Evolutionary conservation across 2,329 filamentous ascomycete genomes (phyloP), one percentile per base, ranked within the genome.

Genomic region (Fusarium ramigenum): DNA sequence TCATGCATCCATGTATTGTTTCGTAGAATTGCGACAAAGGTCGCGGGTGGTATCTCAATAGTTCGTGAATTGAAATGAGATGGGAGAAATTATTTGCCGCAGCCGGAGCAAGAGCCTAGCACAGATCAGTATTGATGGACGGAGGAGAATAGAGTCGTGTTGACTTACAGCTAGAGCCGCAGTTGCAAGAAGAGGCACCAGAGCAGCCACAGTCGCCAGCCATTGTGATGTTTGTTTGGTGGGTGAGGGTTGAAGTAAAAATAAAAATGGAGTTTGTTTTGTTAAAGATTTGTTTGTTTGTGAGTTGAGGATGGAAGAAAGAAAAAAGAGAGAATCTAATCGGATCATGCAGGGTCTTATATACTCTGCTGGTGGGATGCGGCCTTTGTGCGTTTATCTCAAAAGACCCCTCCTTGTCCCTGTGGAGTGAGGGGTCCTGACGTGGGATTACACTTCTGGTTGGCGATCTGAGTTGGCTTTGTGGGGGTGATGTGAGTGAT

Each of bases 171-270:
- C 76, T 77, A 66, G 80, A 78, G 79, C 81, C 81, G 73, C 81
- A 82, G 78, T 78, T 80, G 79, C 81, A 82, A 66, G 76, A 68
- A 69, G 79, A 77, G 66, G 78, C 70, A 74, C 80, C 79, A 72
- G 79, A 81, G 78, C 81, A 82, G 72, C 80, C 81, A 72, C 81
- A 82, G 77, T 82, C 72, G 71, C 77, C 80, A 79, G 80, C 74
- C 81, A 82, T 82, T 75, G 72, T 81, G 78, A 78, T 75, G 37
- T 32, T 70, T 60, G 64, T 75, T 66, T 69, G 32, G 46, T 64
- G 42, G 34, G 28, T 63, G n/a, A 54, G 15, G 23, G 52, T 52
- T 52, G 8, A 34, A 19, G 47, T 18, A 25, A 34, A 57, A 44
- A n/a, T n/a, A 50, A 34, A 14, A 49, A 23, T 42, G 58, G 15